Conservation (phyloP, 306 rosid genomes). For the Glycine latifolia region DNA sequence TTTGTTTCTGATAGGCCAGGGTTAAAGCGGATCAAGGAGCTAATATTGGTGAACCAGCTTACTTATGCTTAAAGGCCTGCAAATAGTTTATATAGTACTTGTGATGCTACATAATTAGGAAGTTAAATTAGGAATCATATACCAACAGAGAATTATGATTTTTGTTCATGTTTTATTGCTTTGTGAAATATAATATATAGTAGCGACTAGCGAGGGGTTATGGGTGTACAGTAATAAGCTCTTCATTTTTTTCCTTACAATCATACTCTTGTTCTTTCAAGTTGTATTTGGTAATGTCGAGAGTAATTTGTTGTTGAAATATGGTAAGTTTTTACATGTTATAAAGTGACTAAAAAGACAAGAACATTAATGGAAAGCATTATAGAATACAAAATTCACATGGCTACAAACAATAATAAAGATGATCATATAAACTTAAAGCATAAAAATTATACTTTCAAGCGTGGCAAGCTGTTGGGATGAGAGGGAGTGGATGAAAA, state of each 20-base stretch:
- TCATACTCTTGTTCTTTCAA: constrained; percentile 44
- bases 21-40: constrained; percentile 31
- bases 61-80: constrained; percentile 43
- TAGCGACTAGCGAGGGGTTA: constrained; percentile 53
- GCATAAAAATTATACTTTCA: too few species aligned
- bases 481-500: too few species aligned
- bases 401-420: too few species aligned
- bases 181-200: constrained; percentile 52
- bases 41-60: constrained; percentile 14
- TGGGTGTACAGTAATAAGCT: constrained; percentile 62
- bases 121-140: constrained; percentile 50
- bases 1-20: constrained; percentile 21
- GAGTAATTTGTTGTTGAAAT: constrained; percentile 41
- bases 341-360: too few species aligned
- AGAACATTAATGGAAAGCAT: too few species aligned
- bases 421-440: too few species aligned
- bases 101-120: constrained; percentile 48
- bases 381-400: too few species aligned
- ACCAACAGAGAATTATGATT: constrained; percentile 50
- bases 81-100: constrained; percentile 30
- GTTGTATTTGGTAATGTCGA: constrained; percentile 44
- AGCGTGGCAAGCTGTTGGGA: too few species aligned
- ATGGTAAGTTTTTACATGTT: constrained; percentile 11
- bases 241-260: constrained; percentile 44
- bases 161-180: constrained; percentile 58